A percentile compares a stretch with the other conserved stretches of the same genome.
Evolutionary conservation across 228 moss, liverwort and hornwort genomes (phyloP).

Genomic region (Sphagnum fallax): DNA sequence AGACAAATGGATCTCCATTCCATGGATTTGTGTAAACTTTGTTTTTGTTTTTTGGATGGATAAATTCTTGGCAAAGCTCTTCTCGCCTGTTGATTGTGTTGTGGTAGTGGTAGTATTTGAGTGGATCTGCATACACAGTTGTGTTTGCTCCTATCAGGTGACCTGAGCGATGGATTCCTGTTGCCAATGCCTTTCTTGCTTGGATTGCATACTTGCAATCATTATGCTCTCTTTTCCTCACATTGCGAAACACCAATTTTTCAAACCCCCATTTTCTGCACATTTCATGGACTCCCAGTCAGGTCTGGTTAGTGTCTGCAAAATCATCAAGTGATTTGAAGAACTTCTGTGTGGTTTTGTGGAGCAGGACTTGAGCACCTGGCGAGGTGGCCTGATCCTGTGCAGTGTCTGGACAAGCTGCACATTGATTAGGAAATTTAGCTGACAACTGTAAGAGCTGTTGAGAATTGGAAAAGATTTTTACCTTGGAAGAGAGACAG

Average conservation of each 20-base stretch:
- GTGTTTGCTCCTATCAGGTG: constrained; percentile 41
- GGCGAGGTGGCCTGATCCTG: neutral
- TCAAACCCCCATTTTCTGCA: constrained; percentile 54
- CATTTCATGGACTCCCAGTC: no score
- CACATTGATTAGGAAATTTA: neutral
- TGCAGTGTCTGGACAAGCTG: neutral
- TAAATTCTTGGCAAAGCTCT: constrained; percentile 40
- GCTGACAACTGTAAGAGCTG: neutral
- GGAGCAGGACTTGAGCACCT: neutral
- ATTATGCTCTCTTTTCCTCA: constrained; percentile 17
- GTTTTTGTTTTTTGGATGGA: constrained; percentile 4
- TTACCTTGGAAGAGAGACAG: constrained; percentile 18
- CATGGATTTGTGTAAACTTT: constrained; percentile 13
- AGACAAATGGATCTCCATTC: constrained; percentile 28
- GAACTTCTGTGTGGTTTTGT: neutral
- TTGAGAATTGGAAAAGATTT: neutral
- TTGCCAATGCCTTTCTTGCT: constrained; percentile 35
- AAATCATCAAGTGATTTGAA: neutral
- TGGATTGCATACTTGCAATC: constrained; percentile 65
- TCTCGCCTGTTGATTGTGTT: constrained; percentile 48
- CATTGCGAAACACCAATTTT: constrained; percentile 45
- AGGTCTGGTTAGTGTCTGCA: neutral
- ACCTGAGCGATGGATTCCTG: constrained; percentile 45
- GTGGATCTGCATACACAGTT: constrained; percentile 25
- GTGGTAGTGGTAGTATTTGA: constrained; percentile 55